Base-by-base conservation (phyloP, 2,329 filamentous ascomycete species). In the Fusarium guadeloupense region DNA sequence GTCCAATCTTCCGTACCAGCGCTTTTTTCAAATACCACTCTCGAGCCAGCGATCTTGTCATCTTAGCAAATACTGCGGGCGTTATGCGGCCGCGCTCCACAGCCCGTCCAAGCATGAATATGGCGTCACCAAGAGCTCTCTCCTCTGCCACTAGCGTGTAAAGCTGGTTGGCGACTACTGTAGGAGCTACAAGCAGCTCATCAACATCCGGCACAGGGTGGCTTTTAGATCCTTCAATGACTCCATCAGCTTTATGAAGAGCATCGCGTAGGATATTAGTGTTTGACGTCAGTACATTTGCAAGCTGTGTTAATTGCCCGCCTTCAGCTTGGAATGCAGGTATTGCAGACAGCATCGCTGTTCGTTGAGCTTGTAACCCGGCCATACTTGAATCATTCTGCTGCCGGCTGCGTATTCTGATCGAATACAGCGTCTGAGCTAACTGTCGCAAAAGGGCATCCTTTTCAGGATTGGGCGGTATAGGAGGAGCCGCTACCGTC, bases 391-490 rank as follows among this genome's bases (percentile, higher is more conserved):
- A 83, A 16, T 86, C 83, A 66, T 93, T 93, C 70, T 95, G 90
- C 21, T 84, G 77, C 40, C 90, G 84, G 47, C 87, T 89, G 41
- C 84, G 83, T 59, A 88, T 86, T 14, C 93, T 87, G 60, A 91
- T 88, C 33, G 85, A 79, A 49, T 87, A 81, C 4, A 98, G 80
- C 0, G 88, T 85, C 51, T 84, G 81, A 30, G 89, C 92, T 25
- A 98, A 84, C 38, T 93, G 90, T 47, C 85, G 84, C 4, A 97
- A 83, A 14, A 98, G 85, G 17, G 90, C 89, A 74, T 98, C 93
- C 73, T 97, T 97, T 76, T 98, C 92, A 1, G 95, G 95, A 70
- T 99, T 99, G 0, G 93, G 93, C 0, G 95, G 94, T 26, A 97
- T 92, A 0, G 94, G 93, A 1, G 95, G 94, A 1, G 92, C 86